These are phyloP conservation scores for Canavalia gladiata DNA, from an alignment of 306 rosid species.

Conservation along the genomic window DNA sequence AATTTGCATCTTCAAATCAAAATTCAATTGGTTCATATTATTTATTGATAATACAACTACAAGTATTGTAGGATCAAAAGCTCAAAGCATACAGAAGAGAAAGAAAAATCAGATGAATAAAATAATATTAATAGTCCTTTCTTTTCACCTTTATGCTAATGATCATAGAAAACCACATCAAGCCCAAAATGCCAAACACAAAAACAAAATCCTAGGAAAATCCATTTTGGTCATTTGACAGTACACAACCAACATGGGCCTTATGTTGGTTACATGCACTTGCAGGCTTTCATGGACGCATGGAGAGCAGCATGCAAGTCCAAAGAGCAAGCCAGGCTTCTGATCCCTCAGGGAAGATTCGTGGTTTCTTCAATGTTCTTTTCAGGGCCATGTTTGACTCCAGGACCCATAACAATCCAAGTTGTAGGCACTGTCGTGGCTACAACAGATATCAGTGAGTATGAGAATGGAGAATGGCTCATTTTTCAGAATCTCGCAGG, in stretches of 20 bases:
- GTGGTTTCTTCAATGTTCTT: conserved; percentile 63
- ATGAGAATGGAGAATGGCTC: conserved; percentile 73
- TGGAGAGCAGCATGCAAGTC: conserved; percentile 75
- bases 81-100: not conserved
- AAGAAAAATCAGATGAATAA: not conserved
- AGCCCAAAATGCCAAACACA: not conserved
- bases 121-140: not conserved
- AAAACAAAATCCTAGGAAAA: not conserved
- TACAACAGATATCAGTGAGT: conserved; percentile 61
- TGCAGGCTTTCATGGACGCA: conserved; percentile 71
- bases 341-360: conserved; percentile 68
- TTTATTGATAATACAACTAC: too few species aligned
- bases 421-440: conserved; percentile 69
- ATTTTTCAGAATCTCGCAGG: conserved; percentile 64
- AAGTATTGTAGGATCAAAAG: not conserved
- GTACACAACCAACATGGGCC: not conserved
- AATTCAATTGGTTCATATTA: not conserved
- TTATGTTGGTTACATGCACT: not conserved
- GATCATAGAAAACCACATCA: not conserved
- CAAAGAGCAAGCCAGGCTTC: conserved; percentile 59
- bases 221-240: not conserved
- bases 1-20: not conserved
- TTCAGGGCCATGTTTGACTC: conserved; percentile 71
- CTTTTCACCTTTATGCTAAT: too few species aligned
- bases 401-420: conserved; percentile 63